Percentiles rank a stretch among this genome's conserved stretches.
Conservation (phyloP, 1,284 basidiomycete genomes). For the Pseudozyma tsukubaensis region DNA sequence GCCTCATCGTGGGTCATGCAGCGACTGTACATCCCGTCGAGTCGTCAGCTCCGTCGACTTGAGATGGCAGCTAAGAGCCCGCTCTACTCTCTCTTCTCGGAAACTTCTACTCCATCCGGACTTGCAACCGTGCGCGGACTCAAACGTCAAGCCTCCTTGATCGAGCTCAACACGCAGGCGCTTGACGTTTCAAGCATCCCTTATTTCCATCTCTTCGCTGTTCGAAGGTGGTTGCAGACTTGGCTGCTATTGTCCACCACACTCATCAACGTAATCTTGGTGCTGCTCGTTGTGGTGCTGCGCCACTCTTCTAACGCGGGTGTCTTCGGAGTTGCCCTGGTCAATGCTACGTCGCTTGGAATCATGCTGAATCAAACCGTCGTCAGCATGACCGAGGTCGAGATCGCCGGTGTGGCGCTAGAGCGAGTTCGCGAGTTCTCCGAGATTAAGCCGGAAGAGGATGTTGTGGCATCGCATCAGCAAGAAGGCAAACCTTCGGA, state of each 20-base stretch:
- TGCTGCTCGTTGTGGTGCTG: conserved; percentile 41
- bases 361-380: conserved; percentile 31
- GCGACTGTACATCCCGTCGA: conserved; percentile 53
- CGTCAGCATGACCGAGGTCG: conserved; percentile 62
- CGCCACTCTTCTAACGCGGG: conserved; percentile 26
- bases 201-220: not conserved
- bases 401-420: conserved; percentile 66
- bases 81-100: conserved; percentile 13
- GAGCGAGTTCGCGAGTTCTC: conserved; percentile 63
- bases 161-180: not conserved
- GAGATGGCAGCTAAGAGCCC: conserved; percentile 55
- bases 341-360: conserved; percentile 49
- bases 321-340: conserved; percentile 65
- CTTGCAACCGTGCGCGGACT: too few relatives aligned
- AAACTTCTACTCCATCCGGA: too few relatives aligned
- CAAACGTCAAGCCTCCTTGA: conserved; percentile 18
- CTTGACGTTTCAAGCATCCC: not conserved
- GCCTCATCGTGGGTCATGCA: conserved; percentile 29
- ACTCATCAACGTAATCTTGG: conserved; percentile 40
- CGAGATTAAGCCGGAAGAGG: not conserved
- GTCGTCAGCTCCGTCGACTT: conserved; percentile 51
- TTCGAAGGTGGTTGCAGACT: not conserved
- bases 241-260: conserved; percentile 2
- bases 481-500: conserved; percentile 7
- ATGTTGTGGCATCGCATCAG: conserved; percentile 17